Conservation (phyloP, 768 basidiomycete species). For the Amanita jacksonii region DNA sequence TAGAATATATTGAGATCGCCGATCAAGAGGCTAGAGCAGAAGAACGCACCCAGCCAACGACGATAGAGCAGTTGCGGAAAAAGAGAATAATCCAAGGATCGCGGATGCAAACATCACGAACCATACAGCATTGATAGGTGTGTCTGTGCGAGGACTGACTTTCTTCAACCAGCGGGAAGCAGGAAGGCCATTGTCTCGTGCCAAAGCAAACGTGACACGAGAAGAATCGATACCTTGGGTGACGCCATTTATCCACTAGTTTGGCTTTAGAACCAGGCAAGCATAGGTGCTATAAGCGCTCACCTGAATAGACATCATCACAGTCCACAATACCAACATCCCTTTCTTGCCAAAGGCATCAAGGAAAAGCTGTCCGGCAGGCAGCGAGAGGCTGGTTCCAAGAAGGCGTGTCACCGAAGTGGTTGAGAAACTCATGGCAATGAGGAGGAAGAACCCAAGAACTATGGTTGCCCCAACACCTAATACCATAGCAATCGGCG, state of each 20-base stretch:
- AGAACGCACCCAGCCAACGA: constrained; percentile 23
- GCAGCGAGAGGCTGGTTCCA: constrained; percentile 35
- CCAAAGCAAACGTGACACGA: constrained; percentile 55
- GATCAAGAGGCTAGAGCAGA: not conserved
- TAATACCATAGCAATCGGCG: constrained; percentile 49
- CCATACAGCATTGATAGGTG: constrained; percentile 33
- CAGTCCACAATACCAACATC: constrained; percentile 53
- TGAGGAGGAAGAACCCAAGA: constrained; percentile 44
- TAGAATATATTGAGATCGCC: constrained; percentile 5
- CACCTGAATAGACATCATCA: constrained; percentile 35
- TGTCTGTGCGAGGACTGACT: constrained; percentile 22
- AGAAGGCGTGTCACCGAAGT: constrained; percentile 38
- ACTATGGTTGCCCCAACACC: constrained; percentile 43
- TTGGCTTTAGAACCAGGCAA: not conserved
- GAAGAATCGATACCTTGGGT: constrained; percentile 60
- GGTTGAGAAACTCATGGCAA: constrained; percentile 49
- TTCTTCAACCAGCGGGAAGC: constrained; percentile 28
- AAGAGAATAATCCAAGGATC: constrained; percentile 22
- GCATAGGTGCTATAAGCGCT: not conserved
- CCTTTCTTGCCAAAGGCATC: constrained; percentile 47
- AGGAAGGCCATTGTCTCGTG: constrained; percentile 31
- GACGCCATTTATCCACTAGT: constrained; percentile 51
- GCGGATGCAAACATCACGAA: constrained; percentile 23
- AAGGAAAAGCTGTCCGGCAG: constrained; percentile 53
- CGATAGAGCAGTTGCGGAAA: constrained; percentile 23